Percentiles rank a stretch among this genome's conserved stretches.
phyloP scores from a whole-genome alignment of 148 eudicot genomes.

The Linanthus parryae region DNA sequence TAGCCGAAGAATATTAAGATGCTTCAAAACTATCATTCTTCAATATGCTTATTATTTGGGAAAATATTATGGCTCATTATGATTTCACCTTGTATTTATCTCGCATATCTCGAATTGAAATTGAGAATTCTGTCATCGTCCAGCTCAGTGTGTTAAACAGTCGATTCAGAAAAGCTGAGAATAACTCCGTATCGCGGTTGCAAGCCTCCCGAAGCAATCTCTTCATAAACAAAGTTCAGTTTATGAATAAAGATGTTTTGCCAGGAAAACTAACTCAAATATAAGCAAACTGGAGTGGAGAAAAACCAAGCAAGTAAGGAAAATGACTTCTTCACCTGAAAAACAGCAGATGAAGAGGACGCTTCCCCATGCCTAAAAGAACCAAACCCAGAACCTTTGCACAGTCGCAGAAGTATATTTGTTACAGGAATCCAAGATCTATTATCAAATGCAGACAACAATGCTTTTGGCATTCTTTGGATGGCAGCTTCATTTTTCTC shows the following conservation, averaged over 20 bases:
- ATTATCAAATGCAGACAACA: slow-evolving; percentile 86
- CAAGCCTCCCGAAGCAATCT: slow-evolving; percentile 77
- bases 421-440: slow-evolving; percentile 93
- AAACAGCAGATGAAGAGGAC: slow-evolving; percentile 63
- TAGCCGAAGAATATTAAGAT: not conserved
- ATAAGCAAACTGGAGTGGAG: not conserved
- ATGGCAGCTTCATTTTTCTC: slow-evolving; percentile 87
- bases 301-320: too few species aligned
- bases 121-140: slow-evolving; percentile 96
- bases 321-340: too few species aligned
- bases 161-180: slow-evolving; percentile 80
- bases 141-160: slow-evolving; percentile 89
- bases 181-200: slow-evolving; percentile 52
- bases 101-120: slow-evolving; percentile 87
- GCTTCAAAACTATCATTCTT: not conserved
- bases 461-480: slow-evolving; percentile 59
- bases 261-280: not conserved
- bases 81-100: slow-evolving; percentile 61
- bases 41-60: not conserved
- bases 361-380: slow-evolving; percentile 76
- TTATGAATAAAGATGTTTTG: not conserved
- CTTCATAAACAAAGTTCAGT: slow-evolving; percentile 23
- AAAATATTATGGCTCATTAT: not conserved
- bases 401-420: slow-evolving; percentile 73
- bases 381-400: slow-evolving; percentile 90